Conservation (phyloP, 129 eudicot species). For the Heracleum sosnowskyi region DNA sequence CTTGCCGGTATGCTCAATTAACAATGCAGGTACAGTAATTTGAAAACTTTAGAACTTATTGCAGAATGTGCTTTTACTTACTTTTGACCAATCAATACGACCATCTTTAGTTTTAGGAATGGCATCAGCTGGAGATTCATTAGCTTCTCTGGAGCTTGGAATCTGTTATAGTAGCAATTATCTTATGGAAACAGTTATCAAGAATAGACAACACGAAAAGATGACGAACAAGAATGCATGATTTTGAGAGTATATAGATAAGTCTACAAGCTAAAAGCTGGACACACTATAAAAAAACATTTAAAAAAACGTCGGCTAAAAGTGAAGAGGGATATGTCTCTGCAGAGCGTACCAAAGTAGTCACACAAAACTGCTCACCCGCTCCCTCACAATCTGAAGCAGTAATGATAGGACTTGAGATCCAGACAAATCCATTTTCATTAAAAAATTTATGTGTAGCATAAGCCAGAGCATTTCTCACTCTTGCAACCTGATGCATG, state of each 20-base stretch:
- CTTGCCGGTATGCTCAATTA: no score
- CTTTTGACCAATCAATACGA: slow-evolving; percentile 93
- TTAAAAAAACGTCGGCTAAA: background rate
- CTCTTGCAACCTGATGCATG: slow-evolving; percentile 76
- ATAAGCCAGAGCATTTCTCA: slow-evolving; percentile 83
- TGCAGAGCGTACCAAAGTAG: slow-evolving; percentile 69
- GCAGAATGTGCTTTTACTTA: slow-evolving; percentile 21
- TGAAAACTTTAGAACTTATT: background rate
- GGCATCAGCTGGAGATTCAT: slow-evolving; percentile 53
- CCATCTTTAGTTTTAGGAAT: slow-evolving; percentile 72
- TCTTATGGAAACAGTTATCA: slow-evolving; percentile 1
- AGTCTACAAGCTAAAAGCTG: no score
- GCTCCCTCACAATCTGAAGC: slow-evolving; percentile 99
- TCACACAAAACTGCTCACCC: slow-evolving; percentile 98
- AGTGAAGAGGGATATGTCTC: background rate
- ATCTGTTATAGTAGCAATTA: slow-evolving; percentile 39
- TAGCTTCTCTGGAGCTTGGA: slow-evolving; percentile 62
- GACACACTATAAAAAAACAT: background rate
- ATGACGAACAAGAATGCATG: background rate
- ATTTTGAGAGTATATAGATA: background rate
- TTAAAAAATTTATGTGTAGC: slow-evolving; percentile 96
- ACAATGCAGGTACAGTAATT: background rate
- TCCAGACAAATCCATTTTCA: slow-evolving; percentile 97
- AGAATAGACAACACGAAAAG: background rate
- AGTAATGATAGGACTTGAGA: slow-evolving; percentile 93